Base-by-base conservation (phyloP, 129 eudicot species). In the Glebionis coronaria region DNA sequence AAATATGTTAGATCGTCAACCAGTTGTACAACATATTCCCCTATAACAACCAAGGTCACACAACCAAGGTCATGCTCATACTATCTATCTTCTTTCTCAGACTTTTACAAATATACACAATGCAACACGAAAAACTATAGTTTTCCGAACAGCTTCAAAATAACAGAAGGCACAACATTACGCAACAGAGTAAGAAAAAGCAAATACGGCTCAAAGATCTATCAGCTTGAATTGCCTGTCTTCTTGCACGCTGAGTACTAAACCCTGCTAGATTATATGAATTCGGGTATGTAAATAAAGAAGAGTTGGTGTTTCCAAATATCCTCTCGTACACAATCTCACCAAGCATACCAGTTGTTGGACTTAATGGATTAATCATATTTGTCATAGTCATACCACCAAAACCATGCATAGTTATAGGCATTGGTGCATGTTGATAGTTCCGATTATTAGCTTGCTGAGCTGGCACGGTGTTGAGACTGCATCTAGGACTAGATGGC, bases 171-270 rank as follows among this genome's bases (percentile, higher is more conserved):
- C 97, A 88, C 63, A 85, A 69, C 46, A 83, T 54, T 58, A 85
- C 63, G 61, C 96, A 88, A 75, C 97, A 91, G 47, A 68, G 74
- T 61, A 91, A 77, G 88, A 91, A 91, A 73, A 88, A 81, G 27
- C 75, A 77, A 7, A 91, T 50, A 49, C 96, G 85, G 57, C 90
- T 77, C 5, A 91, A 77, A 8, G 97, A 88, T 72, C 65, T 78
- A 77, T 91, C 97, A 2, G 84, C 83, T 71, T 81, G 78, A 80
- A 81, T 75, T 47, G 82, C 59, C 25, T 74, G 90, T 80, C 97
- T 79, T 69, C 97, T 83, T 14, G 85, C 65, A 56, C 97, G 85
- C 12, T 84, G 85, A 61, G 79, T 85, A 46, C 75, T 82, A n/a
- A 67, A 38, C 12, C 80, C 83, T 0, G 78, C 74, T 62, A 79